phyloP scores from a whole-genome alignment of 129 eudicot species.

The Pittosporum tobira region DNA sequence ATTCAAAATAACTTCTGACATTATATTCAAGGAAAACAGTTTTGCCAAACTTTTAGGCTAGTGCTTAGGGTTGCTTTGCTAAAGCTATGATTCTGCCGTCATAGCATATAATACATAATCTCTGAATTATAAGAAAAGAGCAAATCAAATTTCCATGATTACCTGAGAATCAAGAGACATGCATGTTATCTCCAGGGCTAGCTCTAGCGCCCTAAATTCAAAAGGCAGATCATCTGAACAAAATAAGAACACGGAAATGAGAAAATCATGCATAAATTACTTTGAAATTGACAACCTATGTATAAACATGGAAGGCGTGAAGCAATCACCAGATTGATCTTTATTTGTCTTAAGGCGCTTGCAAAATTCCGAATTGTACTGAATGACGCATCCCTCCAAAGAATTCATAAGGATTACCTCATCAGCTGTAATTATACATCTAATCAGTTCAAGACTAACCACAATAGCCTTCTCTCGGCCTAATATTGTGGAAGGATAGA shows the following conservation, averaged over 20 bases:
- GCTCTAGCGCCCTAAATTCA: conserved; percentile 90
- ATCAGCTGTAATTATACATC: conserved; percentile 95
- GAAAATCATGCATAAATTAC: conserved; percentile 9
- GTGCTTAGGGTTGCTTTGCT: neutral
- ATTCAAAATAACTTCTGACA: neutral
- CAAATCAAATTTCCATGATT: neutral
- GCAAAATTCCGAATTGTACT: conserved; percentile 66
- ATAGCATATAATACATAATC: neutral
- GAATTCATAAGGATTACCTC: conserved; percentile 94
- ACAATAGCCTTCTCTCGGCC: conserved; percentile 98
- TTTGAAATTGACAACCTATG: no score
- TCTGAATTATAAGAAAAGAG: neutral
- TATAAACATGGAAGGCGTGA: no score
- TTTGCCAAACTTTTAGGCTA: neutral
- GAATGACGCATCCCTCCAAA: conserved; percentile 72
- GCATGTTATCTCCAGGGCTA: conserved; percentile 92
- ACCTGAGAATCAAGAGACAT: conserved; percentile 95
- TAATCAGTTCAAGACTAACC: conserved; percentile 83
- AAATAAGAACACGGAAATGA: conserved; percentile 20
- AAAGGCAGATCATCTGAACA: conserved; percentile 83
- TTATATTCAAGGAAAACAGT: neutral
- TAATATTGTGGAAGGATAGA: conserved; percentile 78
- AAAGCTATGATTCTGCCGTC: neutral
- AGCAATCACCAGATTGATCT: conserved; percentile 57
- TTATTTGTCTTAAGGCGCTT: conserved; percentile 68